These are phyloP conservation scores for Leccinum boreale DNA, from an alignment of 768 basidiomycete genomes.

Conservation along the genomic window DNA sequence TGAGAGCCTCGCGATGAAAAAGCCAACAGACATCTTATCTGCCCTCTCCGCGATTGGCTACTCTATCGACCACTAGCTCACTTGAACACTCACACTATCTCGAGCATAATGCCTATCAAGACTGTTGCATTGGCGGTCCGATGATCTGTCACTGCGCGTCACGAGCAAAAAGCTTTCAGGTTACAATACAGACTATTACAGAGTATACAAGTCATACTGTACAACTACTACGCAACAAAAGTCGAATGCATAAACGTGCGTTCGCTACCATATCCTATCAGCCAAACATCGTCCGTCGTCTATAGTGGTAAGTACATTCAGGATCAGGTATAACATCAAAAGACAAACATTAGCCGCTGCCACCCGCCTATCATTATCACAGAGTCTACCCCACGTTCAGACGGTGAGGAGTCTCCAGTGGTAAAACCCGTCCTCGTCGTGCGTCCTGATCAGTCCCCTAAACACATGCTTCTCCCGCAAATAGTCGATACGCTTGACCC, in stretches of 20 bases:
- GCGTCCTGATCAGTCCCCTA: conserved; percentile 33
- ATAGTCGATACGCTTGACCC: conserved; percentile 41
- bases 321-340: background rate
- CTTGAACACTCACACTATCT: background rate
- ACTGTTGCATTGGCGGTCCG: background rate
- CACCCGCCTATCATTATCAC: background rate
- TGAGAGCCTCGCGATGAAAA: background rate
- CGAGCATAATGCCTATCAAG: background rate
- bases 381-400: background rate
- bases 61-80: background rate
- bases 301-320: background rate
- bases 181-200: background rate
- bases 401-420: conserved; percentile 30
- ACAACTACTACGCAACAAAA: background rate
- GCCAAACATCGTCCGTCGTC: background rate
- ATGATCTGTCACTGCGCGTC: background rate
- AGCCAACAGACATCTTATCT: background rate
- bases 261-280: background rate
- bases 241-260: background rate
- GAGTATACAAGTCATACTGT: background rate
- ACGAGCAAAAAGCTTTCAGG: background rate
- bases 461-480: conserved; percentile 34
- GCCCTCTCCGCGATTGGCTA: background rate
- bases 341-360: background rate
- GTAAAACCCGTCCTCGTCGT: conserved; percentile 28